Base-by-base conservation (phyloP, 495 filamentous ascomycete genomes). In the Clavariopsis aquatica region DNA sequence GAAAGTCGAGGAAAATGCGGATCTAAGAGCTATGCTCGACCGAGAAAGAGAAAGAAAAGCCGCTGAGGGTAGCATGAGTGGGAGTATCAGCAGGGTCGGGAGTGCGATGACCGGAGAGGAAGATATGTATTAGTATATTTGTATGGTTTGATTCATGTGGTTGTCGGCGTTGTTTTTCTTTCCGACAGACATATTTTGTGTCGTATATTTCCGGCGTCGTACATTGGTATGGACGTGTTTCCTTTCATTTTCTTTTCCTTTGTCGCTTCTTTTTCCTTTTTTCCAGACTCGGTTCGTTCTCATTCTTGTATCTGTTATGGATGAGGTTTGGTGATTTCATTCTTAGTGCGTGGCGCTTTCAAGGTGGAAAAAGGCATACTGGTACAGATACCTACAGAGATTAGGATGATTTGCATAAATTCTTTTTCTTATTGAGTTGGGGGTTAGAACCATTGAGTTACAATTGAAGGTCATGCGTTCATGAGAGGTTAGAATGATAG, bases 1-100 rank as follows among this genome's bases (percentile, higher is more conserved):
- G 72, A 90, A 88, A 28, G 84, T 87, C 73, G 81, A 82, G 13
- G 90, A 94, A 77, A 93, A 92, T 71, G 82, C 85, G 68, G 84
- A 86, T 71, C 78, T 97, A 64, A 81, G 84, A 65, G 81, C 78
- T 57, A 82, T 88, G 76, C 71, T 96, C 38, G 88, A 89, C 73
- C 78, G 88, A 69, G 85, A 88, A 74, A 82, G 81, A 60, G 72
- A 79, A 36, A 78, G 81, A 52, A 54, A 27, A 29, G 60, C 19
- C 10, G 49, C 26, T 2, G 49, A 62, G 49, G 36, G 51, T 12
- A 58, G 43, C 28, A 47, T 20, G 36, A 55, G 38, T 52, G 20
- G 63, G 5, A 20, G 51, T 52, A 20, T 20, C 22, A 59, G 60
- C 34, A 60, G 60, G 36, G 31, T 53, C 29, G 51, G 17, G 8